phyloP scores from a whole-genome alignment of 495 filamentous ascomycete species.

The Neurospora africana region DNA sequence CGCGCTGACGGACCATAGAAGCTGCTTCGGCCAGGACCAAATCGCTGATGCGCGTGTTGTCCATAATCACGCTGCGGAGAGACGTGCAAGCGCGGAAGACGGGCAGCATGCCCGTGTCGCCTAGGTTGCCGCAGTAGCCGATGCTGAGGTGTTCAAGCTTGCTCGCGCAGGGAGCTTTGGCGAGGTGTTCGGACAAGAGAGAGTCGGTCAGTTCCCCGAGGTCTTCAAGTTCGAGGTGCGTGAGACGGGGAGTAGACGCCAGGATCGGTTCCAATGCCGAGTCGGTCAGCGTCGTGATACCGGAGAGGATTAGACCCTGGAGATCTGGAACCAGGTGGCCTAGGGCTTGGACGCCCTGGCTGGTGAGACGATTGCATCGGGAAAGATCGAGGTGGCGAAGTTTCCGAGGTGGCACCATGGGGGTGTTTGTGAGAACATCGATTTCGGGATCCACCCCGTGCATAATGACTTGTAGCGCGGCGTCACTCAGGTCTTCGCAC shows the following conservation, averaged over 20 bases:
- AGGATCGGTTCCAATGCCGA: constrained; percentile 61
- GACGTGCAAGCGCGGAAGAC: constrained; percentile 64
- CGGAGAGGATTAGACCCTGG: constrained; percentile 69
- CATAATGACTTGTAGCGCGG: constrained; percentile 58
- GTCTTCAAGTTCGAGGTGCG: constrained; percentile 86
- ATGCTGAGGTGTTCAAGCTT: constrained; percentile 71
- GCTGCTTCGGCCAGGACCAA: constrained; percentile 82
- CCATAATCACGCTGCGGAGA: constrained; percentile 69
- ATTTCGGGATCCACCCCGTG: constrained; percentile 63
- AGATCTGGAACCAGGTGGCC: constrained; percentile 67
- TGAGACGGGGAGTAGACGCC: constrained; percentile 61
- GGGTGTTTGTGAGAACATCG: constrained; percentile 64
- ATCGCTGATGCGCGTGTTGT: constrained; percentile 87
- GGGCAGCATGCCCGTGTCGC: constrained; percentile 76
- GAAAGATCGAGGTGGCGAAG: constrained; percentile 80
- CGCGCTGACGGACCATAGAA: constrained; percentile 56
- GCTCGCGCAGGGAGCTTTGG: constrained; percentile 60
- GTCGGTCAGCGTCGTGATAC: constrained; percentile 63
- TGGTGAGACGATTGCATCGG: constrained; percentile 63
- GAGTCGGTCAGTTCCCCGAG: constrained; percentile 65
- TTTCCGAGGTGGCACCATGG: constrained; percentile 65
- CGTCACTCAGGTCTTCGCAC: constrained; percentile 66
- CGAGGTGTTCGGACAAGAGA: constrained; percentile 56
- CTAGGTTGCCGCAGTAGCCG: constrained; percentile 78
- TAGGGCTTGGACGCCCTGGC: constrained; percentile 53